Percentiles rank a stretch among this genome's conserved stretches.
Conservation (phyloP, 2,329 filamentous ascomycete species). For the Fusarium camptoceras region DNA sequence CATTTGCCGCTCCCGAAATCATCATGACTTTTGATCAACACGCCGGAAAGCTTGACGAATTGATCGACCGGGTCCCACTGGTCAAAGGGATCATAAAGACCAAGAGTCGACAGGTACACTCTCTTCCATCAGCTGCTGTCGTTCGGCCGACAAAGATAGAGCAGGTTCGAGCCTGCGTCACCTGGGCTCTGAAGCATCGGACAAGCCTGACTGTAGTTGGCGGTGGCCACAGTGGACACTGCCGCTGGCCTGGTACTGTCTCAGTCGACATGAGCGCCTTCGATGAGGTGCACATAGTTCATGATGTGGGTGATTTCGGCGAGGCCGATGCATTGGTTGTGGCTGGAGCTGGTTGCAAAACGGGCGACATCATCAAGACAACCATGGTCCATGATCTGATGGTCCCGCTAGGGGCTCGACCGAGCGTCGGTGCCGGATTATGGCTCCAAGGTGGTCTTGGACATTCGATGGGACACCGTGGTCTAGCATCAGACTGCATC, state of each 20-base stretch:
- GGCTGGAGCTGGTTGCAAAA: conserved; percentile 67
- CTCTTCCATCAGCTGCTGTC: conserved; percentile 57
- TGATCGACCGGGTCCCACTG: conserved; percentile 57
- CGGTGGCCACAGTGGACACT: conserved; percentile 71
- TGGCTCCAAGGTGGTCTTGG: conserved; percentile 76
- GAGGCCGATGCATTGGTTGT: conserved; percentile 55
- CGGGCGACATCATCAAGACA: conserved; percentile 63
- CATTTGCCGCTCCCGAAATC: conserved; percentile 61
- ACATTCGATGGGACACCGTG: conserved; percentile 65
- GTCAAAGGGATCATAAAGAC: conserved; percentile 48
- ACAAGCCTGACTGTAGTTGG: conserved; percentile 63
- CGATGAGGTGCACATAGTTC: conserved; percentile 59
- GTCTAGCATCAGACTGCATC: conserved; percentile 70
- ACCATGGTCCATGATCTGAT: conserved; percentile 61
- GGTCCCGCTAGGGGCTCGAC: conserved; percentile 70
- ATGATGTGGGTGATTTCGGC: conserved; percentile 16
- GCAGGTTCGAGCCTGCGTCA: conserved; percentile 66
- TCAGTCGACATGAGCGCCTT: conserved; percentile 70
- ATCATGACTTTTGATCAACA: conserved; percentile 64
- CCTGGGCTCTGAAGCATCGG: conserved; percentile 64
- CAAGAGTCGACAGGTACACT: conserved; percentile 65
- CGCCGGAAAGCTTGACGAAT: conserved; percentile 57
- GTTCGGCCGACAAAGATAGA: conserved; percentile 58
- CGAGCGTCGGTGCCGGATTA: conserved; percentile 71
- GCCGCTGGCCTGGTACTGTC: conserved; percentile 63